Conservation (phyloP, 192 early-diverging fungal genomes). For the Podila clonocystis region DNA sequence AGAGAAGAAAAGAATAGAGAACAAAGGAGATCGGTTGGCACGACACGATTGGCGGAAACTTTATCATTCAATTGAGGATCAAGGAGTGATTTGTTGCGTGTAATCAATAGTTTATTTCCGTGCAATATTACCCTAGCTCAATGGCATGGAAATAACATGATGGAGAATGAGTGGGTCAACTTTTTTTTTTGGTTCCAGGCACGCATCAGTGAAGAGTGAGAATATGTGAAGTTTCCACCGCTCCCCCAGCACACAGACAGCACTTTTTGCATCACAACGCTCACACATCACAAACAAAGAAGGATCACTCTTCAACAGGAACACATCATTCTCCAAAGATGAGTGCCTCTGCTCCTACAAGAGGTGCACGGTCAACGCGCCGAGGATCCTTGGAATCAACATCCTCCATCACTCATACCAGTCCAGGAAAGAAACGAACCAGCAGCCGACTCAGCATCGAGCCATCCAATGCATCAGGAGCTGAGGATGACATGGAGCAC, state of each 20-base stretch:
- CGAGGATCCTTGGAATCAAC: neutral
- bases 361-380: conserved; percentile 1
- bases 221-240: no score
- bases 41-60: neutral
- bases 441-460: conserved; percentile 4
- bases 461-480: neutral
- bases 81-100: neutral
- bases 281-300: neutral
- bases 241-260: no score
- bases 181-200: no score
- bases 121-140: no score
- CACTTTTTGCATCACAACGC: neutral
- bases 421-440: neutral
- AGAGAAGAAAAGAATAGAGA: no score
- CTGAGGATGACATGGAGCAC: neutral
- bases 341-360: neutral
- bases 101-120: no score
- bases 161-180: no score
- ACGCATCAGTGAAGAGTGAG: no score
- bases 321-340: neutral
- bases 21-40: neutral
- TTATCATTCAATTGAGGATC: neutral
- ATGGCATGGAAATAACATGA: no score
- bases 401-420: neutral
- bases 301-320: neutral